phyloP scores from a whole-genome alignment of 2,329 filamentous ascomycete genomes.

The Talaromyces rugulosus region DNA sequence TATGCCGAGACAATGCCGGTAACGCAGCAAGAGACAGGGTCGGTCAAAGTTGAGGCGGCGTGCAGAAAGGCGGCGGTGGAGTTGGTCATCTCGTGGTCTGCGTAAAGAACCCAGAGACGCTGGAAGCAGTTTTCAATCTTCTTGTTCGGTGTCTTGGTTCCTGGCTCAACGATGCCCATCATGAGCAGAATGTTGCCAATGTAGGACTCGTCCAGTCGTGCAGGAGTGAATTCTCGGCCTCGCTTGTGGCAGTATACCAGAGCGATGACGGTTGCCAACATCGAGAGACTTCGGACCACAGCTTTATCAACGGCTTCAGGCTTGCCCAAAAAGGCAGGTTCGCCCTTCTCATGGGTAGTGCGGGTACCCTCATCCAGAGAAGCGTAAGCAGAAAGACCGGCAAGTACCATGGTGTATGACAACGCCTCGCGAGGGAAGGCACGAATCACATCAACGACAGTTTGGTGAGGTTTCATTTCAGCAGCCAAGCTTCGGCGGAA shows the following conservation, averaged over 20 bases:
- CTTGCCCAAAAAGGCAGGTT: not conserved
- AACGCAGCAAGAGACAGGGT: not conserved
- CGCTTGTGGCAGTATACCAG: not conserved
- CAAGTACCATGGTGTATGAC: not conserved
- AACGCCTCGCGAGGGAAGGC: not conserved
- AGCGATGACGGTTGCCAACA: not conserved
- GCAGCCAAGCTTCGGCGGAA: not conserved
- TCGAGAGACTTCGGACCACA: not conserved
- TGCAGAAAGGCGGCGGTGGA: not conserved
- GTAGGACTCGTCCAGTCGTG: not conserved
- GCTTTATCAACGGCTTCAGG: not conserved
- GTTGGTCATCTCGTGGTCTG: conserved; percentile 3
- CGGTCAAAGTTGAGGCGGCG: not conserved
- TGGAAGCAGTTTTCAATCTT: not conserved
- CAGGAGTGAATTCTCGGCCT: not conserved
- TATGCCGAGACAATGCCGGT: not conserved
- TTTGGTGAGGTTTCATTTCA: not conserved
- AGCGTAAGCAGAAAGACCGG: not conserved
- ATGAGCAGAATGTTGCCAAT: not conserved
- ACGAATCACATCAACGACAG: not conserved
- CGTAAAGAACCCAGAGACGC: not conserved
- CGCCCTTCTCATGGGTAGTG: not conserved
- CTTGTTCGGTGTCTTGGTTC: not conserved
- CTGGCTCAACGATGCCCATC: not conserved
- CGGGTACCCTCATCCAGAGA: not conserved